Evolutionary conservation across 768 basidiomycete species (phyloP), one percentile per base, ranked within the genome.

Genomic region (Chlorophyllum brunneum): DNA sequence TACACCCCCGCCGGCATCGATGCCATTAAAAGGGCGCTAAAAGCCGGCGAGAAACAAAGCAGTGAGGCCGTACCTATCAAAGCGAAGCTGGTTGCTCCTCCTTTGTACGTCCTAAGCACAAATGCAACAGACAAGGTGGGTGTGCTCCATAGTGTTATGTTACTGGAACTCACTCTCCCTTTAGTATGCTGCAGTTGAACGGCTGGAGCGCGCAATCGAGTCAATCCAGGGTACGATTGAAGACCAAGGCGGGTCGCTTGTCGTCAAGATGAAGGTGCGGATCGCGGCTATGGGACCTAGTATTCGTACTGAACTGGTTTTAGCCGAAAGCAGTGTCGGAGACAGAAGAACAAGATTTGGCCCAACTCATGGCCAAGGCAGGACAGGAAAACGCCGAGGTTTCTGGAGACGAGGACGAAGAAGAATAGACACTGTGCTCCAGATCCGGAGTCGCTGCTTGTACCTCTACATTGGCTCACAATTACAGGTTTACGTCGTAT

Each of bases 311-410:
- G n/a, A n/a, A 34, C 22, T 45, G 44, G 55, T 16, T 56, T 26
- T 59, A 97, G 93, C 97, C 97, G 55, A 98, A 98, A 77, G 93
- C 95, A 2, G 88, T 99, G 31, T 94, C 92, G 22, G 97, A 98
- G 68, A 91, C 90, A 4, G 97, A 99, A 71, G 97, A 99, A 68
- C 89, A 93, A 59, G 97, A 98, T 66, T 81, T 99, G 57, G 95
- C 93, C 0, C 89, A 93, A 58, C 87, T 97, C 61, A 98, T 99
- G 95, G 92, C 88, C 33, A 90, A 92, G 68, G 94, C 88, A 16
- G 88, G 88, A 54, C 79, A 83, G 65, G 95, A 97, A 72, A 99
- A 99, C 66, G 91, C 86, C 4, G 95, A 99, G 64, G 92, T 98
- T 0, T 93, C 92, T 11, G 95, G 95, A 48, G 93, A 98, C 66